A percentile compares a stretch with the other conserved stretches of the same genome.
These are phyloP conservation scores for Claviceps capensis DNA, from an alignment of 2,329 filamentous ascomycete genomes.

Conservation along the genomic window DNA sequence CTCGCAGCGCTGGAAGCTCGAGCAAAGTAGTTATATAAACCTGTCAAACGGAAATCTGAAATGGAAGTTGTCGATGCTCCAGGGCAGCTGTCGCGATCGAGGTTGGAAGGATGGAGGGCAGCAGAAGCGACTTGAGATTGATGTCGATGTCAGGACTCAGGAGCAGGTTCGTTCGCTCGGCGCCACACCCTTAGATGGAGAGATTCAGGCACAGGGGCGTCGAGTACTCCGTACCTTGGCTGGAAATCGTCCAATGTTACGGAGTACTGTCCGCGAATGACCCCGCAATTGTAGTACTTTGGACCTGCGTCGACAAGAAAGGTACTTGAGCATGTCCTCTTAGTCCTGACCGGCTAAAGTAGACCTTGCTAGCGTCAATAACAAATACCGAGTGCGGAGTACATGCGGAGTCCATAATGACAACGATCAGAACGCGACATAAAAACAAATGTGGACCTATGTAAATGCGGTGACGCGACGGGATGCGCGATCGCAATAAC, in stretches of 20 bases:
- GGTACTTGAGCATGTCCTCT: too few species aligned
- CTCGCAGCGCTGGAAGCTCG: neutral
- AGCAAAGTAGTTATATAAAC: neutral
- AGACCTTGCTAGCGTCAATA: neutral
- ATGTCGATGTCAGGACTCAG: neutral
- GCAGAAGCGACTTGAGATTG: neutral
- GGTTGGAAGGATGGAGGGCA: neutral
- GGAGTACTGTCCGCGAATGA: neutral
- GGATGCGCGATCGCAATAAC: too few species aligned
- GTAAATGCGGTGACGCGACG: too few species aligned
- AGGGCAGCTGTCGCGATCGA: neutral
- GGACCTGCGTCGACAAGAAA: neutral
- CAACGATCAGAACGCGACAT: too few species aligned
- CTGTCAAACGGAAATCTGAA: neutral
- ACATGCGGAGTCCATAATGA: too few species aligned
- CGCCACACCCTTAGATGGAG: conserved; percentile 1
- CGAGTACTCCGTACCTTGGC: neutral
- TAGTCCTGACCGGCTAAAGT: neutral
- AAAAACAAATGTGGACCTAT: too few species aligned
- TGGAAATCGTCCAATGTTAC: neutral
- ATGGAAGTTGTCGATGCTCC: neutral
- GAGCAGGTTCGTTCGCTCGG: neutral
- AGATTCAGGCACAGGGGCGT: conserved; percentile 1
- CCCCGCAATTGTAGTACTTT: neutral
- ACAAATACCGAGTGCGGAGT: neutral